Conservation (phyloP, 225 moss, liverwort and hornwort genomes). For the Rhytidiadelphus loreus region DNA sequence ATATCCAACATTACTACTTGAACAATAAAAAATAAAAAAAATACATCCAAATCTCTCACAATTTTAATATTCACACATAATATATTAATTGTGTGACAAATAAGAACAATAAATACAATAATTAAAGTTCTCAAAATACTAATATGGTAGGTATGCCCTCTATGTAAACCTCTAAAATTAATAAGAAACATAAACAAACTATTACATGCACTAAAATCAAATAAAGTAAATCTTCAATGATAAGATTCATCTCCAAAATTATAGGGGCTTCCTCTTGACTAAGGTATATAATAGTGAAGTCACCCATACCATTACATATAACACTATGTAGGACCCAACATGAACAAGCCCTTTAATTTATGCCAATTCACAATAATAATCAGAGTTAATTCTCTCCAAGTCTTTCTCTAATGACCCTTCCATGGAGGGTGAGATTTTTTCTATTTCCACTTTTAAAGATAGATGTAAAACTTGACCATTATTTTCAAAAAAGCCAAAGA, state of each 20-base stretch:
- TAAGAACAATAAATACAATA: background rate
- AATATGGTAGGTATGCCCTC: rapidly evolving
- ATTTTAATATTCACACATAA: background rate
- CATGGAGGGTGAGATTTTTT: background rate
- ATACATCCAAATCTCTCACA: background rate
- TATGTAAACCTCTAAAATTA: background rate
- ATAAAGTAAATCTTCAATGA: background rate
- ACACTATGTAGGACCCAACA: rapidly evolving
- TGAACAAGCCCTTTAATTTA: background rate
- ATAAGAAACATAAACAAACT: background rate
- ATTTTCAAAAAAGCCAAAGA: background rate
- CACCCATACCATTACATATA: background rate
- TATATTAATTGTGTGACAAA: background rate
- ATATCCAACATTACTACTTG: background rate
- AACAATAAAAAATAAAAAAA: background rate
- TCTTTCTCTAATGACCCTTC: background rate
- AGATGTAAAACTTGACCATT: background rate
- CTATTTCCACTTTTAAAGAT: background rate
- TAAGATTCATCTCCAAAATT: background rate
- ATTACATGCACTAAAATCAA: background rate
- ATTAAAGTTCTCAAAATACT: background rate
- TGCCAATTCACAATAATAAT: rapidly evolving
- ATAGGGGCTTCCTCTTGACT: background rate
- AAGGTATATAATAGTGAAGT: background rate
- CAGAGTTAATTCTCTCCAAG: rapidly evolving